Evolutionary conservation across 1,284 basidiomycete species (phyloP), one percentile per base, ranked within the genome.

Genomic region (Sporisorium exsertum): DNA sequence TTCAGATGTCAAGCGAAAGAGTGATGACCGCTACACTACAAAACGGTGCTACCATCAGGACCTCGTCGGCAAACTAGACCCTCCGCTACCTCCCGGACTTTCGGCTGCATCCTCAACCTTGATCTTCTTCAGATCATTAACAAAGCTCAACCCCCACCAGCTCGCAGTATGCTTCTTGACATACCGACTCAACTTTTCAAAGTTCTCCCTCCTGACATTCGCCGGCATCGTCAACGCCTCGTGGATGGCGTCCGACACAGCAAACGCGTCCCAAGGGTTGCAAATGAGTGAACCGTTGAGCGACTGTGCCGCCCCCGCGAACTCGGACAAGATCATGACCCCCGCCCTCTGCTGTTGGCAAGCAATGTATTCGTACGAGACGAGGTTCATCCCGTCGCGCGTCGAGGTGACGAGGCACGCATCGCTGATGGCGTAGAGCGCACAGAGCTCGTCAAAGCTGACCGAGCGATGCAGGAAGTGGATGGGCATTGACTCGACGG

Each of bases 301-400:
- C 22, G 81, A 81, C 87, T 99, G 97, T 10, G 97, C 96, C 2
- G 97, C 96, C 51, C 96, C 97, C 0, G 97, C 95, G 82, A 99
- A 99, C 86, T 99, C 96, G 69, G 95, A 97, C 10, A 99, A 89
- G 83, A 99, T 96, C 93, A 99, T 95, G 13, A 94, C 93, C 43
- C 96, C 97, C 81, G 97, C 94, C 18, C 92, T 90, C 59, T 92
- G 91, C 81, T 94, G 91, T 85, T 99, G 97, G 81, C 94, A 95
- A 0, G 96, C 95, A 81, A 98, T 93, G 86, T 99, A 99, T 86
- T 99, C 97, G 87, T 99, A 99, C 12, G 95, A 97, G n/a, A 98
- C 95, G 84, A 99, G 88, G 87, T 99, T 99, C 97, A 99, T 99
- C 49, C 96, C 96, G 83, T 99, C 96, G 50, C 96, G 88, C 9